Base-by-base conservation (phyloP, 202 grass and related monocot genomes). In the Panicum hallii region DNA sequence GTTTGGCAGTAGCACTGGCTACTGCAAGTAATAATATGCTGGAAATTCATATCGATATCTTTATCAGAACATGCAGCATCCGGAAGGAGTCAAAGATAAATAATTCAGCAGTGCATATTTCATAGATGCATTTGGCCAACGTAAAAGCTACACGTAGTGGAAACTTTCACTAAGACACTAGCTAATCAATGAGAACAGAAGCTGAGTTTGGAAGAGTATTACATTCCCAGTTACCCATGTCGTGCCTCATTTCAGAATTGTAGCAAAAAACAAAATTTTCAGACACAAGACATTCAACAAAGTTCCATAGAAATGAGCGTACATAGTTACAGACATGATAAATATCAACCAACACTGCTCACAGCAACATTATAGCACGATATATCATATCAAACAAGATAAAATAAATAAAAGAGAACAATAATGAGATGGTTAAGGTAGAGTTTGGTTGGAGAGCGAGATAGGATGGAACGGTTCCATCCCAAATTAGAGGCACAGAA, bases 301-400 rank as follows among this genome's bases (percentile, higher is more conserved):
- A 77, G 30, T 17, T 55, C 5, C 72, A 57, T 6, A 75, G 44
- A 41, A 3, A 36, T 16, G 13, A 55, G 48, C 36, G 1, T 46
- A 30, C n/a, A 14, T n/a, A 55, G 42, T 10, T 53, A n/a, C 9
- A 74, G 36, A 45, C 2, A 71, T 30, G 41, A 41, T 50, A 62
- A 43, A 53, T 3, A 82, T 74, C 49, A 75, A 57, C 47, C 38
- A 82, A 61, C 74, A 44, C 44, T 48, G 13, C 44, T 49, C 19
- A 75, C 47, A 58, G 22, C 9, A 32, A 19, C 9, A 22, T 53
- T 49, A 30, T n/a, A 77, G 11, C 7, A n/a, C 2, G n/a, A 77
- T 54, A 6, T 44, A 14, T 62, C 74, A 46, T 40, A 79, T n/a
- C 23, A 74, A 60, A 67, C 41, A 76, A 49, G 49, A 48, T 49